Percentiles rank a stretch among this genome's conserved stretches.
Conservation (phyloP, 495 filamentous ascomycete genomes). For the Tetracladium setigerum region DNA sequence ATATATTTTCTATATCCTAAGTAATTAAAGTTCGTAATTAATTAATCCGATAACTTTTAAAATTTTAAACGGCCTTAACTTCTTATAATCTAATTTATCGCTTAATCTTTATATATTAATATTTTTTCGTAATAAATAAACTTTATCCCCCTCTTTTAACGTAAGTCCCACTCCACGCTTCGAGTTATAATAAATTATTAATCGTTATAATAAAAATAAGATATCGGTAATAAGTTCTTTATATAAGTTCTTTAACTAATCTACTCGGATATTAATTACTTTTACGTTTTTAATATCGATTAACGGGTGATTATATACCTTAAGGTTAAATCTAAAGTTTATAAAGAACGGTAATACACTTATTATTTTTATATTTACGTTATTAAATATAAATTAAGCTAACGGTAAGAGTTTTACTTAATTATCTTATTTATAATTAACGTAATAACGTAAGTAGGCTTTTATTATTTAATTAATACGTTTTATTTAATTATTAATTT, state of each 20-base stretch:
- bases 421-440: constrained; percentile 3
- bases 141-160: constrained; percentile 21
- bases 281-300: neutral
- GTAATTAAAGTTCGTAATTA: constrained; percentile 4
- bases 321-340: constrained; percentile 9
- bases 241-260: constrained; percentile 8
- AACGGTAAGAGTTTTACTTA: neutral
- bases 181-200: constrained; percentile 13
- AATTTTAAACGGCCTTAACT: constrained; percentile 13
- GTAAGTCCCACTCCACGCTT: neutral
- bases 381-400: neutral
- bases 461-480: neutral
- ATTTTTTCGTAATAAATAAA: constrained; percentile 23
- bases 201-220: constrained; percentile 12
- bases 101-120: constrained; percentile 21
- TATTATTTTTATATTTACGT: neutral
- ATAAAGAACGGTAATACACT: constrained; percentile 3
- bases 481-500: neutral
- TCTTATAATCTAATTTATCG: constrained; percentile 22
- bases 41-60: neutral
- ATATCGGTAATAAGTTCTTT: constrained; percentile 13
- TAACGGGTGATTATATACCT: constrained; percentile 2
- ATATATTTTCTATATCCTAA: constrained; percentile 2
- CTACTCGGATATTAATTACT: constrained; percentile 1
- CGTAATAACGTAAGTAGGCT: constrained; percentile 2